Evolutionary conservation across 768 basidiomycete species (phyloP).

Genomic region (Trametes villosa): DNA sequence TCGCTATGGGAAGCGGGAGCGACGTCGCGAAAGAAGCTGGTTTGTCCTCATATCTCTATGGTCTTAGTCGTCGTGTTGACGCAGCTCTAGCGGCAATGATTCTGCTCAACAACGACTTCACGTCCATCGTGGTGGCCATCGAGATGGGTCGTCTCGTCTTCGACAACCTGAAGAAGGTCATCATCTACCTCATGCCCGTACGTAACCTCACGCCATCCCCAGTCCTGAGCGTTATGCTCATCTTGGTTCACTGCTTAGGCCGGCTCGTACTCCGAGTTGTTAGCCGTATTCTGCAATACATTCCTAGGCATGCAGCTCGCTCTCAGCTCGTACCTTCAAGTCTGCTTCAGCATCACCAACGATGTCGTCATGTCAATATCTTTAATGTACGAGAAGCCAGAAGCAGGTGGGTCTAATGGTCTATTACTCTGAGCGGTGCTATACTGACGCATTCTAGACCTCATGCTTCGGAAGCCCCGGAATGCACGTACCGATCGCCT

Average conservation of each 20-base stretch:
- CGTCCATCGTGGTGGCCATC: conserved; percentile 64
- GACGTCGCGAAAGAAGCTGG: conserved; percentile 61
- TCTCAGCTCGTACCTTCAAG: conserved; percentile 58
- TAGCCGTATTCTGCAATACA: conserved; percentile 59
- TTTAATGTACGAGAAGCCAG: conserved; percentile 63
- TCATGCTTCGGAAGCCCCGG: conserved; percentile 58
- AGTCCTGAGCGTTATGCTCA: background rate
- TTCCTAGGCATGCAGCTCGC: conserved; percentile 63
- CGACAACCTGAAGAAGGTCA: conserved; percentile 65
- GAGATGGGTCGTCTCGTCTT: conserved; percentile 68
- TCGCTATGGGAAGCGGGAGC: conserved; percentile 59
- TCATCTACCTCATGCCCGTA: conserved; percentile 61
- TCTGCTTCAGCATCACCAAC: conserved; percentile 59
- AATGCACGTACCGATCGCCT: conserved; percentile 60
- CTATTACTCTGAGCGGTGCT: conserved; percentile 51
- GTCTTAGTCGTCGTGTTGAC: background rate
- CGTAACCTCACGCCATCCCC: conserved; percentile 48
- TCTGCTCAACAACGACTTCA: conserved; percentile 67
- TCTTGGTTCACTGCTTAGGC: conserved; percentile 33
- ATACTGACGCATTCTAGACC: conserved; percentile 27
- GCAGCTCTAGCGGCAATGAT: conserved; percentile 56
- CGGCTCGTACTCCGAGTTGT: conserved; percentile 64
- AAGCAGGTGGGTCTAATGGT: conserved; percentile 50
- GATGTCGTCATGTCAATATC: conserved; percentile 60
- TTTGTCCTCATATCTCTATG: conserved; percentile 26